Evolutionary conservation across 2,329 filamentous ascomycete genomes (phyloP).

Genomic region (Escovopsis sp.): DNA sequence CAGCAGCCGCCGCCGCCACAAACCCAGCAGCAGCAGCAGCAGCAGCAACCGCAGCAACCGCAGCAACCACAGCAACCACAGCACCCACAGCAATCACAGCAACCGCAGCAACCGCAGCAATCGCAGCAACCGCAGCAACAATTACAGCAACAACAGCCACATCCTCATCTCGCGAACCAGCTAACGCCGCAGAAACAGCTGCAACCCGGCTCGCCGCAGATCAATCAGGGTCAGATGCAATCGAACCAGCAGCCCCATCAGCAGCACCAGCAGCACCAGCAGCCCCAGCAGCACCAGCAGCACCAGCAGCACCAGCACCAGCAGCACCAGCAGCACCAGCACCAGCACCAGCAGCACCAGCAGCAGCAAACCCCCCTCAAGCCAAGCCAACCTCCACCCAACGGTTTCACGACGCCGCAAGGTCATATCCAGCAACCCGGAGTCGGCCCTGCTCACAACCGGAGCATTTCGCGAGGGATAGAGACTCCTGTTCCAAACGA

Average conservation of each 20-base stretch:
- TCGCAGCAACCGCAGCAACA: too few species aligned
- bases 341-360: conserved; percentile 5
- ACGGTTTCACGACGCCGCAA: conserved; percentile 24
- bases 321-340: conserved; percentile 1
- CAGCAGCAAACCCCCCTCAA: conserved; percentile 26
- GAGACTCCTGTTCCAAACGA: conserved; percentile 24
- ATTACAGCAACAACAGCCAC: conserved; percentile 19
- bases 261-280: too few species aligned
- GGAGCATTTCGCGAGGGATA: conserved; percentile 27
- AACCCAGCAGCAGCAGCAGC: conserved; percentile 17
- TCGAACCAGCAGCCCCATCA: conserved; percentile 15
- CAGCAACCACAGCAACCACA: conserved; percentile 27
- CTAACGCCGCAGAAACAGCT: conserved; percentile 21
- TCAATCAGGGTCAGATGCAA: conserved; percentile 19
- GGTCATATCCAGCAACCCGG: conserved; percentile 8
- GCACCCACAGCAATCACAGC: too few species aligned
- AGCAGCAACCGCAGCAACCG: conserved; percentile 22
- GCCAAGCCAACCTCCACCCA: conserved; percentile 22
- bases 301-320: conserved; percentile 18
- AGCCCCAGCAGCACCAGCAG: conserved; percentile 12
- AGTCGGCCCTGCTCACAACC: conserved; percentile 1
- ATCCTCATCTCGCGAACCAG: conserved; percentile 12
- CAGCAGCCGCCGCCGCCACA: conserved; percentile 21
- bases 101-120: too few species aligned
- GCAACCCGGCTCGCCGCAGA: conserved; percentile 19